Percentiles rank a stretch among this genome's conserved stretches.
Evolutionary conservation across 257 asterid species (phyloP).

Genomic region (Solanum acaule): DNA sequence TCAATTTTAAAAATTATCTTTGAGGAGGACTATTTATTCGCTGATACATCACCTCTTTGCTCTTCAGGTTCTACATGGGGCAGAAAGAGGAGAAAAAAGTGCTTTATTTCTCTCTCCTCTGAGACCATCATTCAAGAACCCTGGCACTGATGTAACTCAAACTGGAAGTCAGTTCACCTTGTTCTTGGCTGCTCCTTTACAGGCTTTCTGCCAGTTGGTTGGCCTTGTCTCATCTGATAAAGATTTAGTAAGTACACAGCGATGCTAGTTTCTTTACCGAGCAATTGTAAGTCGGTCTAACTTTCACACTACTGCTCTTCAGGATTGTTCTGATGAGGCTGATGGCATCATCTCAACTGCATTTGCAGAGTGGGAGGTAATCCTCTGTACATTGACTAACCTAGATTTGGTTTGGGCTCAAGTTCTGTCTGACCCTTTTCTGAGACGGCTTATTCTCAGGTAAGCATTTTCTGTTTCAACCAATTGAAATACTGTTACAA

Average conservation of each 20-base stretch:
- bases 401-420: slow-evolving; percentile 94
- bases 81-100: slow-evolving; percentile 81
- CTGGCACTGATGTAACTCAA: slow-evolving; percentile 31
- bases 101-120: slow-evolving; percentile 86
- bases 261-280: background rate
- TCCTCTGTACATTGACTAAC: slow-evolving; percentile 70
- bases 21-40: background rate
- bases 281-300: background rate
- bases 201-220: slow-evolving; percentile 81
- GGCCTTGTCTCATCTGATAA: slow-evolving; percentile 40
- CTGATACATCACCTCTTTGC: slow-evolving; percentile 16
- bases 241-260: slow-evolving; percentile 40
- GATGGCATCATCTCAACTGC: slow-evolving; percentile 62
- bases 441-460: slow-evolving; percentile 89
- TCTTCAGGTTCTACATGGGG: slow-evolving; percentile 81
- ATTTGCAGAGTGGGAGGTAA: slow-evolving; percentile 85
- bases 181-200: slow-evolving; percentile 86
- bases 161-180: slow-evolving; percentile 89
- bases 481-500: background rate
- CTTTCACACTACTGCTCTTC: slow-evolving; percentile 9
- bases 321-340: slow-evolving; percentile 45
- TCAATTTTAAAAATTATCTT: background rate
- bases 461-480: slow-evolving; percentile 14
- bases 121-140: slow-evolving; percentile 64
- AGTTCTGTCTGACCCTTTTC: slow-evolving; percentile 72